phyloP scores from a whole-genome alignment of 371 early-diverging fungal species.

The Batrachochytrium dendrobatidis region DNA sequence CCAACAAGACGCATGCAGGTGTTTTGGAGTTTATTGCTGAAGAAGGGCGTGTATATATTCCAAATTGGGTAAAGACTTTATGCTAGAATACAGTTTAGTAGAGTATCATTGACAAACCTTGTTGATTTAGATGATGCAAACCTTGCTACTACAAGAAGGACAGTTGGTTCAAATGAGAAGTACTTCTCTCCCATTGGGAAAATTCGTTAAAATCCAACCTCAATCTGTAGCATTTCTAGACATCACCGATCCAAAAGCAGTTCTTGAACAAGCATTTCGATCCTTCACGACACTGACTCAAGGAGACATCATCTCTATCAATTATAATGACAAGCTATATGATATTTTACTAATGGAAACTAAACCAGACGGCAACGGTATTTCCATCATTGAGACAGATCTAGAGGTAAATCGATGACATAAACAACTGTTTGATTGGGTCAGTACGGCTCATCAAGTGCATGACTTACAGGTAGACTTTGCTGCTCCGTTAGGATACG shows the following conservation, averaged over 20 bases:
- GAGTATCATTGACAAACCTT: background rate
- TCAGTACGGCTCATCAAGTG: background rate
- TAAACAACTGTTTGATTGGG: background rate
- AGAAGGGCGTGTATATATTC: constrained; percentile 92
- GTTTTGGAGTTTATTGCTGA: constrained; percentile 99
- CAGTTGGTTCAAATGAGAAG: constrained; percentile 74
- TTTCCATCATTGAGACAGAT: constrained; percentile 98
- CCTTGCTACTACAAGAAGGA: constrained; percentile 69
- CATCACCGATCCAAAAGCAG: constrained; percentile 95
- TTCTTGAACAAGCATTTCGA: constrained; percentile 96
- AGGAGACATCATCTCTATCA: constrained; percentile 89
- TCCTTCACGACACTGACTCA: constrained; percentile 92
- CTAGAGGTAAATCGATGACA: constrained; percentile 59
- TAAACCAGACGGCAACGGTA: constrained; percentile 73
- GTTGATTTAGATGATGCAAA: constrained; percentile 83
- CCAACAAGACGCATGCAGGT: constrained; percentile 78
- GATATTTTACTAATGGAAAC: constrained; percentile 90
- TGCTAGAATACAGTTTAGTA: background rate
- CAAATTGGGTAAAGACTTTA: constrained; percentile 77
- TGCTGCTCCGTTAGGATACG: constrained; percentile 96
- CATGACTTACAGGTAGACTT: constrained; percentile 73
- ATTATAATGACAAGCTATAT: constrained; percentile 83
- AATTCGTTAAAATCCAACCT: constrained; percentile 95
- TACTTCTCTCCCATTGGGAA: constrained; percentile 76
- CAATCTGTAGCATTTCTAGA: constrained; percentile 97